Evolutionary conservation across 208 protist genomes (phyloP).

Genomic region (Trichomonas vaginalis): DNA sequence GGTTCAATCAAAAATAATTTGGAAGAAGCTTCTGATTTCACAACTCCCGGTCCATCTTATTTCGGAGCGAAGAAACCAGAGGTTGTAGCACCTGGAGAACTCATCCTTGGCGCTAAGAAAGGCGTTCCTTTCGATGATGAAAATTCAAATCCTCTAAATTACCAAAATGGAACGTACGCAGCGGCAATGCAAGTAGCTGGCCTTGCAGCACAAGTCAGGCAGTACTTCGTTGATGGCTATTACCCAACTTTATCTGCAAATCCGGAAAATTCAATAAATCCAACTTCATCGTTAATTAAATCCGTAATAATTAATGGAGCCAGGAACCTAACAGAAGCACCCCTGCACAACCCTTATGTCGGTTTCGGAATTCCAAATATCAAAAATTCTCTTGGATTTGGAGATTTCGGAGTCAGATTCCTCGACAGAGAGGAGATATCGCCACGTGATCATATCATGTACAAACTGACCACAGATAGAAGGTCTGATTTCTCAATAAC

Average conservation of each 20-base stretch:
- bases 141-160: neutral
- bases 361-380: neutral
- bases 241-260: neutral
- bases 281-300: neutral
- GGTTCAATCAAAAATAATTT: too few relatives aligned
- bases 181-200: neutral
- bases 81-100: neutral
- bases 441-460: neutral
- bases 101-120: neutral
- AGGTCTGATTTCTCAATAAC: neutral
- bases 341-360: too few relatives aligned
- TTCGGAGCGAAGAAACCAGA: neutral
- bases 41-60: too few relatives aligned
- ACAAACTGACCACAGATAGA: neutral
- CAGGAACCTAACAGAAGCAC: too few relatives aligned
- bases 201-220: neutral
- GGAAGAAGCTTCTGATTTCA: too few relatives aligned
- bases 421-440: neutral
- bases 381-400: neutral
- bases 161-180: neutral
- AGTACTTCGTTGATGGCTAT: neutral
- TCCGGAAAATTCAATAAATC: neutral
- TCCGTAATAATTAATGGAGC: neutral
- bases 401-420: neutral
- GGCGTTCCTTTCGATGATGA: neutral